Base-by-base conservation (phyloP, 2,329 filamentous ascomycete genomes). In the Colletotrichum incanum region DNA sequence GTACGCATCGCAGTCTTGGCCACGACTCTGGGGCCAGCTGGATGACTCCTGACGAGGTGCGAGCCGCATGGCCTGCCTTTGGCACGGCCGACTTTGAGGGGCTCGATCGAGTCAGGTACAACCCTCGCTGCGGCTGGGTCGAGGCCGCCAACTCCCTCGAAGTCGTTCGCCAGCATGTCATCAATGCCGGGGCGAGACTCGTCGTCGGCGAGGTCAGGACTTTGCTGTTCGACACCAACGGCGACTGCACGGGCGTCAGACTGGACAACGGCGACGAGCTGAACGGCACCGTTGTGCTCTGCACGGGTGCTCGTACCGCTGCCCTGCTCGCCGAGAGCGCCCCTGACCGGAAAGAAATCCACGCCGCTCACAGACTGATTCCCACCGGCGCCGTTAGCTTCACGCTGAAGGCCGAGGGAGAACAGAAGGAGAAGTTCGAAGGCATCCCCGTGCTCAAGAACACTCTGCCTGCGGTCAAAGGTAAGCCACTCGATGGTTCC, bases 91-190 rank as follows among this genome's bases (percentile, higher is more conserved):
- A 91, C 72, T 90, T 90, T 76, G 84, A 83, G 8, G 87, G 84
- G 9, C 84, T 90, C 56, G 87, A 87, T 72, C 86, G 86, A 74
- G 84, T 91, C 23, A 83, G 89, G 28, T 84, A 87, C 74, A 91
- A 91, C 80, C 87, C 86, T 72, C 86, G 84, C 41, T 89, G 88
- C 78, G 89, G 89, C 2, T 91, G 88, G 84, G 89, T 85, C 23
- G 86, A 88, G 62, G 89, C 89, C 16, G 88, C 88, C 67, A 87
- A 90, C 78, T 85, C 87, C 47, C 79, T 91, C 59, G 80, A 82
- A 62, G 88, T 87, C 16, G 86, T 91, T 18, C 88, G 88, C 8
- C 85, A 86, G 70, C 83, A 83, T 62, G 86, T 84, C 31, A 76
- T 90, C 11, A 83, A 86, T 64, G 78, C 86, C 41, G 90, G 89